These are phyloP conservation scores for Candida mesenterica DNA, from an alignment of 1,139 yeast genomes.

Conservation along the genomic window DNA sequence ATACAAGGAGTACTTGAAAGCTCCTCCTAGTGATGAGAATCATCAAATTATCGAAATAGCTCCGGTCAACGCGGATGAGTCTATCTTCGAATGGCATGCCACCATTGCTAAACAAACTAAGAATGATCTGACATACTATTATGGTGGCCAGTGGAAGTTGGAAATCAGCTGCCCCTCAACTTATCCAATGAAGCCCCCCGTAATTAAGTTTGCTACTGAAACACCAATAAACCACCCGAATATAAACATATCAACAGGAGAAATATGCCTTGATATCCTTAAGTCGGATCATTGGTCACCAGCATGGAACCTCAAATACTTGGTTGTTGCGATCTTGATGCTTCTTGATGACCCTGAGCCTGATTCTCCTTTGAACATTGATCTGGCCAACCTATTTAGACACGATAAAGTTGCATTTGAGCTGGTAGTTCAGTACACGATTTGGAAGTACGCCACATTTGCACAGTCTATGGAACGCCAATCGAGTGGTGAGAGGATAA, in stretches of 20 bases:
- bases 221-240: slow-evolving; percentile 76
- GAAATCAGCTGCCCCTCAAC: slow-evolving; percentile 47
- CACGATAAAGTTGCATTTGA: slow-evolving; percentile 54
- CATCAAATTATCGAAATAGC: slow-evolving; percentile 41
- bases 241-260: slow-evolving; percentile 58
- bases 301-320: slow-evolving; percentile 75
- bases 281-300: slow-evolving; percentile 75
- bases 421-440: slow-evolving; percentile 61
- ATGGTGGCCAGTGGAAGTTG: slow-evolving; percentile 58
- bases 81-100: slow-evolving; percentile 59
- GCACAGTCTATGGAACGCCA: slow-evolving; percentile 1
- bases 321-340: slow-evolving; percentile 69
- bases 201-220: slow-evolving; percentile 45
- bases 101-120: slow-evolving; percentile 52
- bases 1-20: slow-evolving; percentile 19
- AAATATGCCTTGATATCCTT: slow-evolving; percentile 77
- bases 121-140: slow-evolving; percentile 42
- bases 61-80: slow-evolving; percentile 39
- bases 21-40: slow-evolving; percentile 21
- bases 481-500: slow-evolving; percentile 5
- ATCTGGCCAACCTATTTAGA: slow-evolving; percentile 75
- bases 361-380: slow-evolving; percentile 81
- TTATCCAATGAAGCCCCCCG: slow-evolving; percentile 76
- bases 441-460: slow-evolving; percentile 36
- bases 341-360: slow-evolving; percentile 79